Base-by-base conservation (phyloP, 305 asterid genomes). In the Ajuga reptans region DNA sequence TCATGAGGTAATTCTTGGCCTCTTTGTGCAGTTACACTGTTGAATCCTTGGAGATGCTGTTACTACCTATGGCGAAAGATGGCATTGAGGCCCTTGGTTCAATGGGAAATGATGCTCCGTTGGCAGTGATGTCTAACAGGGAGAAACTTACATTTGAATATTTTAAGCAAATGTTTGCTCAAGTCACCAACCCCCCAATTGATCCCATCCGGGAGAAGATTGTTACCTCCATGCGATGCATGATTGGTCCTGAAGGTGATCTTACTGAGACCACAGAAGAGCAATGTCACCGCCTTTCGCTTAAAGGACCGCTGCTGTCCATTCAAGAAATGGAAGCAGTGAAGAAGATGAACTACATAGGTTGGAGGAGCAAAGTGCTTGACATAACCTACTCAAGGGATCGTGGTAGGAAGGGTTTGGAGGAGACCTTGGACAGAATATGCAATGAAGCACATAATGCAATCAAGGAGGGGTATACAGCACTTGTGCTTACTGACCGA, bases 171-270 rank as follows among this genome's bases (percentile, higher is more conserved):
- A 86, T 94, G 99, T 94, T 94, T 80, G 97, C 99, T 58, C 99
- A 91, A 82, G 97, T 94, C 62, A 94, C 99, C 29, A 94, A 94
- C 65, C 99, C 99, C 57, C 98, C 98, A 0, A 94, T 94, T 36
- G 99, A 94, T 73, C 99, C 99, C 24, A 94, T 94, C 4, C 78
- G 99, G 76, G 99, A 94, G 86, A 94, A 91, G 87, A 94, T 94
- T 69, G 99, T 94, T 66, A 94, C 98, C 78, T 94, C 98, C 51
- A 91, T 81, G 87, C 88, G 89, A 70, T 94, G 99, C 79, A 94
- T 94, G 99, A 69, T 94, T 16, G 99, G 99, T 47, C 99, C 99
- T 5, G 99, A 94, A 84, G 98, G 98, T 10, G 99, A 94, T 84
- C 97, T 91, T 47, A 91, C 99, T 10, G 99, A 94, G 81, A 85